These are phyloP conservation scores for Scheffersomyces illinoinensis DNA, from an alignment of 1,139 yeast species.

Conservation along the genomic window DNA sequence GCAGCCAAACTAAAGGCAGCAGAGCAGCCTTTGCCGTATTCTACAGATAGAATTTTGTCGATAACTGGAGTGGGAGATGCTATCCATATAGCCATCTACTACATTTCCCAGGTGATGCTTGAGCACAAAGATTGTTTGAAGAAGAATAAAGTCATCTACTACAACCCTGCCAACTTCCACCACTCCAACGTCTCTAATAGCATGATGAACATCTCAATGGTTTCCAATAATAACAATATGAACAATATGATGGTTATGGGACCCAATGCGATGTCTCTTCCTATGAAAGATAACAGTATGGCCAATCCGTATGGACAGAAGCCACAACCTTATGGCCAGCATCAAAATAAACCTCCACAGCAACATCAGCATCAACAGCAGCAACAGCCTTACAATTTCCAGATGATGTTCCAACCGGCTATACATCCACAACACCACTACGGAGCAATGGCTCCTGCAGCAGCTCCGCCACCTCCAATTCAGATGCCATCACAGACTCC, in stretches of 20 bases:
- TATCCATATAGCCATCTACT: slow-evolving; percentile 79
- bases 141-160: slow-evolving; percentile 54
- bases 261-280: slow-evolving; percentile 11
- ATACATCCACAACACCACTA: slow-evolving; percentile 38
- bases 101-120: slow-evolving; percentile 65
- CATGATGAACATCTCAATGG: slow-evolving; percentile 21
- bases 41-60: slow-evolving; percentile 76
- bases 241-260: slow-evolving; percentile 19
- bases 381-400: slow-evolving; percentile 38
- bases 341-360: slow-evolving; percentile 7
- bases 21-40: slow-evolving; percentile 70
- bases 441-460: slow-evolving; percentile 16
- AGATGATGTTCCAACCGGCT: slow-evolving; percentile 46
- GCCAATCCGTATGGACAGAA: slow-evolving; percentile 13
- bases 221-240: slow-evolving; percentile 13
- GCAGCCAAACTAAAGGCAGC: slow-evolving; percentile 81
- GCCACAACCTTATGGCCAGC: slow-evolving; percentile 10
- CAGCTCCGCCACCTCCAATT: slow-evolving; percentile 13
- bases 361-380: slow-evolving; percentile 18
- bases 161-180: slow-evolving; percentile 61
- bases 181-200: slow-evolving; percentile 19
- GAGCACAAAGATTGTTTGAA: slow-evolving; percentile 59
- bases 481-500: slow-evolving; percentile 34
- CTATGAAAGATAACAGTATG: slow-evolving; percentile 14
- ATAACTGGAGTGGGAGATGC: slow-evolving; percentile 86